Conservation (phyloP, 768 basidiomycete species). For the Hemileccinum impolitum region DNA sequence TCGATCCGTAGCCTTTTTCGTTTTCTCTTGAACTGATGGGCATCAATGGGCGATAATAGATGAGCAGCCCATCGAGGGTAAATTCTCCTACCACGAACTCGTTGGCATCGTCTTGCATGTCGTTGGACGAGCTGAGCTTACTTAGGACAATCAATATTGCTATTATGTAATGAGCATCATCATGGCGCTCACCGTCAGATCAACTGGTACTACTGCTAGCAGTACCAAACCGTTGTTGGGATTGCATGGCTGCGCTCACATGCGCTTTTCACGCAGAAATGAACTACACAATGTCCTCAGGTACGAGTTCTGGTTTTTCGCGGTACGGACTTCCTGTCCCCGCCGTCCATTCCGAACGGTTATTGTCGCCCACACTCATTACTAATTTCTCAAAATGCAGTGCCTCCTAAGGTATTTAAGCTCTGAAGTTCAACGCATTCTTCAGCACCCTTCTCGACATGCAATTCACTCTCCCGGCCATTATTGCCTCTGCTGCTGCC, state of each 20-base stretch:
- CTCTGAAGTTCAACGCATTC: not conserved
- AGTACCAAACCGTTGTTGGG: no score
- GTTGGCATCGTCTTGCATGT: constrained; percentile 10
- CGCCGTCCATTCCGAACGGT: no score
- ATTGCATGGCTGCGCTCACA: no score
- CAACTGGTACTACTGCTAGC: no score
- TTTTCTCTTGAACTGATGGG: constrained; percentile 24
- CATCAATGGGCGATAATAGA: not conserved
- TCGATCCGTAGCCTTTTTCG: constrained; percentile 19
- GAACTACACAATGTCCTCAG: no score
- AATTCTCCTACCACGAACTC: constrained; percentile 29
- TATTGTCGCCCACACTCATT: not conserved
- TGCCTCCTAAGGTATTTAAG: constrained; percentile 10
- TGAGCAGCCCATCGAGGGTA: no score
- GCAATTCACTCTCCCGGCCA: constrained; percentile 13
- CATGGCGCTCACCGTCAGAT: no score
- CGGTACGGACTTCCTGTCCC: constrained; percentile 5
- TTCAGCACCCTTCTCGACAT: constrained; percentile 7
- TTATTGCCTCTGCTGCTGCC: constrained; percentile 10
- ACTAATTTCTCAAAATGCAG: not conserved
- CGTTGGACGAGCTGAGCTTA: no score
- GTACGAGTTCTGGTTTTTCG: not conserved
- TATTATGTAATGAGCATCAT: no score
- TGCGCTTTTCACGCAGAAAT: no score
- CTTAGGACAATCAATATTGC: no score